Conservation (phyloP, 1,139 yeast species). For the Scheffersomyces cryptocercus region DNA sequence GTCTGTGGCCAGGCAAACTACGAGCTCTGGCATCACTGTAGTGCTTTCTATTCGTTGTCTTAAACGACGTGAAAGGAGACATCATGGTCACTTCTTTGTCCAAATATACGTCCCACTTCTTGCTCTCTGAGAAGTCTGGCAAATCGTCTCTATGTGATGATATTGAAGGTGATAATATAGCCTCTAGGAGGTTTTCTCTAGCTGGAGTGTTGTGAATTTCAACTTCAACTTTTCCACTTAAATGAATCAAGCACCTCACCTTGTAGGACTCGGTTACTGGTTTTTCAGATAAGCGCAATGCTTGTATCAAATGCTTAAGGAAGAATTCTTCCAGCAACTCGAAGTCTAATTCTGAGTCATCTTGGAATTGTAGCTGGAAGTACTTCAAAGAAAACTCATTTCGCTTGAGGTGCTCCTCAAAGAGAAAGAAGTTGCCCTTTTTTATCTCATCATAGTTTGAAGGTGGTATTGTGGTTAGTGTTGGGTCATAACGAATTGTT, state of each 20-base stretch:
- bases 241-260: conserved; percentile 54
- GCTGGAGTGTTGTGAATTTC: conserved; percentile 48
- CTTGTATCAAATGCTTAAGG: conserved; percentile 43
- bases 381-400: conserved; percentile 53
- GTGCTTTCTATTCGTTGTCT: conserved; percentile 72
- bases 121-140: conserved; percentile 1
- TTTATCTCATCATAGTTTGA: conserved; percentile 25
- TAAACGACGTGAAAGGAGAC: conserved; percentile 84
- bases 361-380: conserved; percentile 39
- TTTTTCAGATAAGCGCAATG: conserved; percentile 30
- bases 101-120: conserved; percentile 58
- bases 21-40: conserved; percentile 65
- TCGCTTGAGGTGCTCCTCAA: conserved; percentile 65
- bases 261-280: conserved; percentile 49
- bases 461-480: conserved; percentile 31
- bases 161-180: conserved; percentile 29
- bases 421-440: conserved; percentile 52
- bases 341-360: conserved; percentile 17
- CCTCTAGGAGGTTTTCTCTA: conserved; percentile 46
- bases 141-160: background rate
- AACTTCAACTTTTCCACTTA: conserved; percentile 50
- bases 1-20: conserved; percentile 33
- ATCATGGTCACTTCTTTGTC: conserved; percentile 55
- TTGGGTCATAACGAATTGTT: conserved; percentile 75
- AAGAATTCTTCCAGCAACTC: conserved; percentile 46